These are phyloP conservation scores for Lachancea cidri DNA, from an alignment of 805 yeast genomes.

Conservation along the genomic window DNA sequence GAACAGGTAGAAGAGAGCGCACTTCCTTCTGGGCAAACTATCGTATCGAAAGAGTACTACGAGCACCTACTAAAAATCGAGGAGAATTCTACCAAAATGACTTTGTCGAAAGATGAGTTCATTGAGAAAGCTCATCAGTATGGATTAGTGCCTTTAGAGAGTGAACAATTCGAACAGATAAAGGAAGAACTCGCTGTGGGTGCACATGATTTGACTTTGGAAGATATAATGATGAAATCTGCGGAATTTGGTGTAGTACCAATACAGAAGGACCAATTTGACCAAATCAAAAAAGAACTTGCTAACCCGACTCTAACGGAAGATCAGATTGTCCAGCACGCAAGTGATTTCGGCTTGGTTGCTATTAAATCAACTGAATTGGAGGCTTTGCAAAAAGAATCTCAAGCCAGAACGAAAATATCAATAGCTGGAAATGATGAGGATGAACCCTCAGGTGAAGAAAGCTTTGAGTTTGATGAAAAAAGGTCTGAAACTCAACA, in stretches of 20 bases:
- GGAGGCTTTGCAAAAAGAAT: slow-evolving; percentile 19
- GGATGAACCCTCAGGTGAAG: slow-evolving; percentile 7
- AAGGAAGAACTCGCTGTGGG: slow-evolving; percentile 21
- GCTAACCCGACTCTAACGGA: slow-evolving; percentile 25
- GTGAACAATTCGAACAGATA: slow-evolving; percentile 31
- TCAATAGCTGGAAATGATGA: slow-evolving; percentile 7
- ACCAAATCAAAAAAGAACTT: slow-evolving; percentile 26
- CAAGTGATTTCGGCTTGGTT: slow-evolving; percentile 34
- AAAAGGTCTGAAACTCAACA: slow-evolving; percentile 18
- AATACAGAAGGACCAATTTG: slow-evolving; percentile 34
- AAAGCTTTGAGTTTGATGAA: slow-evolving; percentile 8
- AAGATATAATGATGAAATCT: slow-evolving; percentile 24
- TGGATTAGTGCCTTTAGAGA: slow-evolving; percentile 9
- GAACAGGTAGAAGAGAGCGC: neutral
- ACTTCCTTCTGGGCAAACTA: neutral
- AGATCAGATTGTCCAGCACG: slow-evolving; percentile 23
- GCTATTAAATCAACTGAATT: slow-evolving; percentile 34
- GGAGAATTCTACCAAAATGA: slow-evolving; percentile 1
- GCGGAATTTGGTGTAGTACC: slow-evolving; percentile 34
- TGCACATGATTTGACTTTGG: slow-evolving; percentile 10
- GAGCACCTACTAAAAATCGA: slow-evolving; percentile 18
- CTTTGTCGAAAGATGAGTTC: slow-evolving; percentile 7
- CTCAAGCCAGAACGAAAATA: slow-evolving; percentile 5
- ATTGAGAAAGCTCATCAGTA: slow-evolving; percentile 8
- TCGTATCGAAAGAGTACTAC: neutral